Evolutionary conservation across 164 flowering plant species (phyloP), one percentile per base, ranked within the genome.

Genomic region (Annona squamosa): DNA sequence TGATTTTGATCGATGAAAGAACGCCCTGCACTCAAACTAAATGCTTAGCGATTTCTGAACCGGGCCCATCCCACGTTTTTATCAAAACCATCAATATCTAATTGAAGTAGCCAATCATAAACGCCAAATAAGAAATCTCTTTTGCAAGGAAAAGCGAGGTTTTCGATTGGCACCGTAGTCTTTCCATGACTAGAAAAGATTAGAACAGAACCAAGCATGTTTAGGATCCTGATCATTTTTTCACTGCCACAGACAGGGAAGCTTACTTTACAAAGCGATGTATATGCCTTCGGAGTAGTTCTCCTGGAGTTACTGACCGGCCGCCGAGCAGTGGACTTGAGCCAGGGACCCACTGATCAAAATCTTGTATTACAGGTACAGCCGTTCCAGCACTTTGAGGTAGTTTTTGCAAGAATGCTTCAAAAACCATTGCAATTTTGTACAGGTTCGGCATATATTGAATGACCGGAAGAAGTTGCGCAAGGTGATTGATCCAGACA

Each of bases 241-340:
- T 12, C 13, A 52, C 13, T 52, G 77, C 48, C 75, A 80, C 90
- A 95, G 98, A 95, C 99, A 61, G 99, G 99, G 70, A 91, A 91
- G 77, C 98, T 95, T 74, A 90, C 96, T 70, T 72, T 95, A 77
- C 99, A 91, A 73, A 95, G 98, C 74, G 98, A 95, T 78, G 97
- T 93, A 17, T 95, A 95, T 82, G 98, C 99, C 79, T 95, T 91
- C 85, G 97, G 99, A 57, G 97, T 94, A 37, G 99, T 95, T 70
- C 92, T 95, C 65, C 92, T 93, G 43, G 99, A 95, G 84, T 96
- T 95, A 73, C 76, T 95, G 86, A 95, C 98, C 0, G 99, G 98
- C 47, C 89, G 96, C 41, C 81, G 90, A 84, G 99, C 98, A 6
- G 85, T 93, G 59, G 94, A 95, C 80, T 79, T 95, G 73, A 88